Evolutionary conservation across 768 basidiomycete species (phyloP).

Genomic region (Ramaria sp.): DNA sequence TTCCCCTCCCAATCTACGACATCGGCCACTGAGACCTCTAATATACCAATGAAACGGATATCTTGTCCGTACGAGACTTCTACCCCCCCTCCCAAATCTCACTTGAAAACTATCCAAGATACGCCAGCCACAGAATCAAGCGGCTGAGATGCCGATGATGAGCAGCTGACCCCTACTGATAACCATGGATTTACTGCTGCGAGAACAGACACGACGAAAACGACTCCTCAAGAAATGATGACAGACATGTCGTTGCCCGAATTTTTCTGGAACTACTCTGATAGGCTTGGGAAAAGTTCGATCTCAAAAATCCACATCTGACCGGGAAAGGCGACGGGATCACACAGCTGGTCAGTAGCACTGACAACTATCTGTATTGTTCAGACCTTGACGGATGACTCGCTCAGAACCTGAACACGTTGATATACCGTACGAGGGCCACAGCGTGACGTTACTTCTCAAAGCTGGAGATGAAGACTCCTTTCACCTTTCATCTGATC

Average conservation of each 20-base stretch:
- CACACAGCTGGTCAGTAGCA: background rate
- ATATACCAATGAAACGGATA: background rate
- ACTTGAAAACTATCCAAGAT: background rate
- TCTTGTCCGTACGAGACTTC: background rate
- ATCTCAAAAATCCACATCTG: background rate
- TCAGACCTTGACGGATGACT: background rate
- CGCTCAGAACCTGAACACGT: conserved; percentile 15
- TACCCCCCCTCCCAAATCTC: background rate
- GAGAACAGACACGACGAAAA: background rate
- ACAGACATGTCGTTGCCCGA: conserved; percentile 1
- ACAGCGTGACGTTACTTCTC: conserved; percentile 38
- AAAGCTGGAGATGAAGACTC: conserved; percentile 15
- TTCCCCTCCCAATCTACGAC: background rate
- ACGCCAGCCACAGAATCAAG: background rate
- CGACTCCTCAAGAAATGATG: background rate
- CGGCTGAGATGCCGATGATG: background rate
- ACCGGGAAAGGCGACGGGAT: background rate
- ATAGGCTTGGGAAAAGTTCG: background rate
- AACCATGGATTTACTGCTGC: background rate
- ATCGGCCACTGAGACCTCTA: background rate
- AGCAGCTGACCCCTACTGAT: background rate
- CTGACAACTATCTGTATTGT: background rate
- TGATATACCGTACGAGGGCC: conserved; percentile 27
- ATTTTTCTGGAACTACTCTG: background rate
- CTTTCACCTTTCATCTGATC: background rate